Conservation (phyloP, 495 filamentous ascomycete genomes). For the Aspergillus nidulans region DNA sequence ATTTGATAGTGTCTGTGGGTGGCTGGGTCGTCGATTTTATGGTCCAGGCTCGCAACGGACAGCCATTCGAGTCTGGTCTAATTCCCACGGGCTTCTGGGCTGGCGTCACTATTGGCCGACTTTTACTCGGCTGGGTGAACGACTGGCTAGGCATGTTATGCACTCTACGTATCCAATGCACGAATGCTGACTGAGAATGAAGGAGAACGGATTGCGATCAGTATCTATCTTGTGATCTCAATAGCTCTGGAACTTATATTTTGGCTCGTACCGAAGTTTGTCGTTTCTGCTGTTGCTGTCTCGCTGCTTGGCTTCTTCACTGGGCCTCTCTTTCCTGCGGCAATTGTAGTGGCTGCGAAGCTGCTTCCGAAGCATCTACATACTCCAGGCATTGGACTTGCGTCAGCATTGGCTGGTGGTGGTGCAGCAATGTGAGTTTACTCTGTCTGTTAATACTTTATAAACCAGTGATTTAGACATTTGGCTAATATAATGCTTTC, state of each 20-base stretch:
- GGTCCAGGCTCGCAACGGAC: background rate
- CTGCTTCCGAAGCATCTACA: background rate
- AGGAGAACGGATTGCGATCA: too few species aligned
- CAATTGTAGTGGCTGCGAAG: background rate
- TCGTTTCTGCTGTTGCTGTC: background rate
- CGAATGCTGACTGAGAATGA: too few species aligned
- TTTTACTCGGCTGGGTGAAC: background rate
- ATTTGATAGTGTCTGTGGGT: background rate
- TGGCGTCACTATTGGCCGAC: background rate
- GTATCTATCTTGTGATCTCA: too few species aligned
- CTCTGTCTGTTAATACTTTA: too few species aligned
- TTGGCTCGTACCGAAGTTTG: too few species aligned
- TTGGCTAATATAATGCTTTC: too few species aligned
- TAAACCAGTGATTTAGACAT: too few species aligned
- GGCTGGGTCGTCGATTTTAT: background rate
- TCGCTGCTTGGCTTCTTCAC: background rate
- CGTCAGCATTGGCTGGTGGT: background rate
- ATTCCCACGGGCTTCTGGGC: background rate
- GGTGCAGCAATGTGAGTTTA: too few species aligned
- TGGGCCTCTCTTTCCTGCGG: background rate
- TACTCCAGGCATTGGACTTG: background rate
- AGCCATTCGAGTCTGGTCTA: background rate
- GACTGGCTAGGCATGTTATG: too few species aligned
- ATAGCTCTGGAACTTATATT: too few species aligned
- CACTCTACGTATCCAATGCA: too few species aligned